A percentile compares a stretch with the other conserved stretches of the same genome.
phyloP scores from a whole-genome alignment of 192 early-diverging fungal species.

The Umbelopsis vinacea region DNA sequence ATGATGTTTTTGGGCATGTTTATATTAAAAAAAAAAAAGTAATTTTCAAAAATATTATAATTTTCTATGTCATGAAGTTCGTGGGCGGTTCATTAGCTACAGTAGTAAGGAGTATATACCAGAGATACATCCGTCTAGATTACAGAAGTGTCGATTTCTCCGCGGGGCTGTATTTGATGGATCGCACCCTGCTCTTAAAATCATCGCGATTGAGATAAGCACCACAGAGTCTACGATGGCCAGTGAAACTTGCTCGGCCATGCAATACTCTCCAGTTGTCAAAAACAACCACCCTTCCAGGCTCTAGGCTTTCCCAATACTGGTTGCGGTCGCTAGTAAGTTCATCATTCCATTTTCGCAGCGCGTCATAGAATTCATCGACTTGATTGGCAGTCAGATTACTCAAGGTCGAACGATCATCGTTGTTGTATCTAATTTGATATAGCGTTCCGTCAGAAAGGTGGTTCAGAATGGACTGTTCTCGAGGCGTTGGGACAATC shows the following conservation, averaged over 20 bases:
- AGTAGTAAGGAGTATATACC: too few relatives aligned
- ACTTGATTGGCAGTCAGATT: slow-evolving; percentile 51
- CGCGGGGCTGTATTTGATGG: slow-evolving; percentile 22
- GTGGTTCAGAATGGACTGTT: slow-evolving; percentile 70
- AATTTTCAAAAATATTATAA: background rate
- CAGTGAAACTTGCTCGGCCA: slow-evolving; percentile 73
- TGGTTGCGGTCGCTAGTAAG: slow-evolving; percentile 61
- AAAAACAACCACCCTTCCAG: slow-evolving; percentile 74
- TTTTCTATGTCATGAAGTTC: background rate
- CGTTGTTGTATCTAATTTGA: slow-evolving; percentile 84
- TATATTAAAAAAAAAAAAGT: background rate
- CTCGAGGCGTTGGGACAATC: slow-evolving; percentile 63
- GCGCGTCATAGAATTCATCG: slow-evolving; percentile 68
- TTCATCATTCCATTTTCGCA: slow-evolving; percentile 69
- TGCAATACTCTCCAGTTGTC: slow-evolving; percentile 87
- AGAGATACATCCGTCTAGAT: background rate
- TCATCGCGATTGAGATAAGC: slow-evolving; percentile 81
- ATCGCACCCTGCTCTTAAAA: slow-evolving; percentile 55
- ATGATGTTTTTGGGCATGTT: background rate
- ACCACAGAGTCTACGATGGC: slow-evolving; percentile 71
- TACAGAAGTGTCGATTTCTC: slow-evolving; percentile 33
- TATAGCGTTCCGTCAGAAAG: slow-evolving; percentile 58
- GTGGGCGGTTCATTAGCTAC: background rate
- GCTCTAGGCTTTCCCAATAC: slow-evolving; percentile 66
- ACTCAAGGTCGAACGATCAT: slow-evolving; percentile 73